Evolutionary conservation across 139 green algal genomes (phyloP).

Genomic region (Ettlia oleoabundans): DNA sequence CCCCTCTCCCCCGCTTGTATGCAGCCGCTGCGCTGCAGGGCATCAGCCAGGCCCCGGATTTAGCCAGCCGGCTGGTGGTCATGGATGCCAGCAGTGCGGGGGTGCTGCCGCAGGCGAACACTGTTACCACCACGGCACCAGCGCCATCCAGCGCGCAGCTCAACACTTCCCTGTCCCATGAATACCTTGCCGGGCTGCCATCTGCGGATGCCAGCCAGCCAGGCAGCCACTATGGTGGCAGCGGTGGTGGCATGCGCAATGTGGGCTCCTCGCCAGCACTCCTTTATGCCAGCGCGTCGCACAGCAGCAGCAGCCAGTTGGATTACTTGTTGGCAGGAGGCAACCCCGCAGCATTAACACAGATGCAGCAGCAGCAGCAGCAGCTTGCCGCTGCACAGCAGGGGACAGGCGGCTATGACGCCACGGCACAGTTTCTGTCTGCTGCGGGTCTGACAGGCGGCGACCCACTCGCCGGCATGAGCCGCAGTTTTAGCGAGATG

Average conservation of each 20-base stretch:
- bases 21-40: slow-evolving; percentile 36
- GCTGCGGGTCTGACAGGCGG: background rate
- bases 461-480: slow-evolving; percentile 26
- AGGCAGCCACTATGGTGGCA: background rate
- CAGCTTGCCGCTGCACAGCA: slow-evolving; percentile 11
- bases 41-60: slow-evolving; percentile 19
- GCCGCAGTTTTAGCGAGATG: slow-evolving; percentile 38
- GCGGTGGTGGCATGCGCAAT: background rate
- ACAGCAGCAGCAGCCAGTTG: slow-evolving; percentile 15
- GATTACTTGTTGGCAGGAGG: slow-evolving; percentile 27
- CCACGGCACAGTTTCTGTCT: slow-evolving; percentile 5
- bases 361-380: slow-evolving; percentile 10
- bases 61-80: slow-evolving; percentile 28
- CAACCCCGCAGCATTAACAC: background rate
- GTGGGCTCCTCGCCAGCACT: slow-evolving; percentile 26
- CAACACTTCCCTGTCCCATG: slow-evolving; percentile 1
- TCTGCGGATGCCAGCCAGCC: background rate
- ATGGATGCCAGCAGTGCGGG: slow-evolving; percentile 15
- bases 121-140: background rate
- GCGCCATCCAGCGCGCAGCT: background rate
- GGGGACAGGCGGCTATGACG: slow-evolving; percentile 7
- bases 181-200: background rate
- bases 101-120: background rate
- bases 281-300: slow-evolving; percentile 2
- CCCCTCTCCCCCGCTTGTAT: background rate